Base-by-base conservation (phyloP, 2,329 filamentous ascomycete genomes). In the Exophiala sp. region DNA sequence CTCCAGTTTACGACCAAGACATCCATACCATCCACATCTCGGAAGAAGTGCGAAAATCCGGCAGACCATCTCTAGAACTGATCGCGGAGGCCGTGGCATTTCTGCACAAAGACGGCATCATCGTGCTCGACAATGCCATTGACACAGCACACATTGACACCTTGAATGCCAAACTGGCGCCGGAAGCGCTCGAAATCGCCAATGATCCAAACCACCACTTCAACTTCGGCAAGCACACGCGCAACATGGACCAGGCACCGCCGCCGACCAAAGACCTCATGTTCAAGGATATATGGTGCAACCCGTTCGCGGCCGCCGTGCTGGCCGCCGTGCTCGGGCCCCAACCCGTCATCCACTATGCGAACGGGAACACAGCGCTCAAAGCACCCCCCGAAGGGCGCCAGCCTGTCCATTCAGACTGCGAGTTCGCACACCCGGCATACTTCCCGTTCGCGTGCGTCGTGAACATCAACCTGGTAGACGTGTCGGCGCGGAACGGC, bases 401-500 rank as follows among this genome's bases (percentile, higher is more conserved):
- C 1, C 71, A 73, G 52, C 69, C 70, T 0, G 66, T 68, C 2
- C 70, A 72, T 57, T 65, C 66, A 3, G 71, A 73, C 50, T 59
- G 70, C 10, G 60, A 66, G 42, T 72, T 78, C 61, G 71, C 72
- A 21, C 74, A 79, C 49, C 71, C 72, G 0, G 55, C 55, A 2
- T 66, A 69, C 18, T 72, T 77, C 41, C 71, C 73, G 1, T 77
- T 75, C 47, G 72, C 69, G 0, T 66, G 71, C 24, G 72, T 72
- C 14, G 61, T 75, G 40, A 77, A 77, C 55, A 66, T 73, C 35
- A 70, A 70, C 41, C 66, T 77, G 4, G 65, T 75, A 6, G 69
- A 72, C 22, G 70, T 70, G 37, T 65, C 66, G 2, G 64, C 69
- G 1, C 61, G 69, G 11, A 76, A 76, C 45, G 75, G 74, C 13